phyloP scores from a whole-genome alignment of 331 rosid species.

The Dryas integrifolia region DNA sequence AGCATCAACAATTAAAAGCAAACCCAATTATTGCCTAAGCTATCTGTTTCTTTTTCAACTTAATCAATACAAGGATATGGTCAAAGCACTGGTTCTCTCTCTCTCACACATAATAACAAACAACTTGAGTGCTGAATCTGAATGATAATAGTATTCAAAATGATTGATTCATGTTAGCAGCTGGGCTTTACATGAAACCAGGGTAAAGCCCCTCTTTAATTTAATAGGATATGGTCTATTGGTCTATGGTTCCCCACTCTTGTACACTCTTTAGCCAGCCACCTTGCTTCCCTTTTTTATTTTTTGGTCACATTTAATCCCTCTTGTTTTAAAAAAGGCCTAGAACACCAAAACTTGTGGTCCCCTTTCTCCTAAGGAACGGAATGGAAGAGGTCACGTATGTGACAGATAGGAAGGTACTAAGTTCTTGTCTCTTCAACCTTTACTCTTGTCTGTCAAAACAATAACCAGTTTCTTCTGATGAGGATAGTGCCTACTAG shows the following conservation, averaged over 20 bases:
- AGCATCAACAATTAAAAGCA: neutral
- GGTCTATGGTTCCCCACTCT: slow-evolving; percentile 17
- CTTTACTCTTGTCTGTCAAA: slow-evolving; percentile 23
- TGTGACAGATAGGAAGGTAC: slow-evolving; percentile 39
- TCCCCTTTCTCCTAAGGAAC: neutral
- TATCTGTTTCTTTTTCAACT: neutral
- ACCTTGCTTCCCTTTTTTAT: slow-evolving; percentile 7
- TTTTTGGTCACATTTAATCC: slow-evolving; percentile 17
- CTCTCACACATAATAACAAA: neutral
- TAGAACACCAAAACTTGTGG: slow-evolving; percentile 22
- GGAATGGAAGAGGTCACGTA: neutral
- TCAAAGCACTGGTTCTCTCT: slow-evolving; percentile 2
- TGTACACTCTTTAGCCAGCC: slow-evolving; percentile 15
- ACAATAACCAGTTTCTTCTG: neutral
- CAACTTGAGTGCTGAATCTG: neutral
- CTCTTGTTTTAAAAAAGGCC: slow-evolving; percentile 18
- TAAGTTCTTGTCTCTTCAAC: slow-evolving; percentile 36
- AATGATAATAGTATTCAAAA: neutral
- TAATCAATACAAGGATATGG: neutral
- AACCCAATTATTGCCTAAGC: neutral
- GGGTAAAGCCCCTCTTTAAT: slow-evolving; percentile 20
- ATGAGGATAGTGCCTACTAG: neutral
- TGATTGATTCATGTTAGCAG: slow-evolving; percentile 13
- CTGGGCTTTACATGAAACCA: slow-evolving; percentile 31
- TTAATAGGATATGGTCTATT: slow-evolving; percentile 8